Base-by-base conservation (phyloP, 2,329 filamentous ascomycete species). In the Fusarium sacchari region DNA sequence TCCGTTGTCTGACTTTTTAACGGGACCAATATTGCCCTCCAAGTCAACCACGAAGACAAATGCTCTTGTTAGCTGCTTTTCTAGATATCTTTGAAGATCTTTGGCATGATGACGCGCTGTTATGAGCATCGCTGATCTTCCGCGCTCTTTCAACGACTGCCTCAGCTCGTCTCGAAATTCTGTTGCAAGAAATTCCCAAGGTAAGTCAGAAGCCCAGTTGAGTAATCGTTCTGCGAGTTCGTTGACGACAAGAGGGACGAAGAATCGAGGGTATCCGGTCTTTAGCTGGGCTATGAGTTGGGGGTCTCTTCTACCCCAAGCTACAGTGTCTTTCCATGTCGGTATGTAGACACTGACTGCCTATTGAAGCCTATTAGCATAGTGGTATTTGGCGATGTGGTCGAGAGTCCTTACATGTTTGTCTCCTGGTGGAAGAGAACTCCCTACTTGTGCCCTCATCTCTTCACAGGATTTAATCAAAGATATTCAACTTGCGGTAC, bases 311-410 rank as follows among this genome's bases (percentile, higher is more conserved):
- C 49, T 71, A 7, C 71, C 79, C 76, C 75, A 80, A 37, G 65
- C 75, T 13, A 73, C 39, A 0, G 74, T 75, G n/a, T 80, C 74
- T 67, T 65, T 61, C 79, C 77, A 81, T 36, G 64, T 74, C 7
- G 78, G 79, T n/a, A 80, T 76, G 17, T 76, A 80, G 14, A 80
- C 79, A 61, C 79, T 81, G 36, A 80, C 67, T 71, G 77, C 79
- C 80, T 36, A 15, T 12, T 11, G 15, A 5, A 17, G 17, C 4
- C 20, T 18, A 32, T 73, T 14, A 68, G 52, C 26, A 17, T 4
- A 20, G 30, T 47, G 26, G 57, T 30, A 8, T 28, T 39, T 6
- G 22, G 22, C 18, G 28, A 28, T 28, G 9, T 42, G 14, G 37
- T 40, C 13, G 17, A 15, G 26, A 20, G 28, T 22, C 40, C 75